phyloP scores from a whole-genome alignment of 352 stramenopile genomes.

The Bremia lactucae region DNA sequence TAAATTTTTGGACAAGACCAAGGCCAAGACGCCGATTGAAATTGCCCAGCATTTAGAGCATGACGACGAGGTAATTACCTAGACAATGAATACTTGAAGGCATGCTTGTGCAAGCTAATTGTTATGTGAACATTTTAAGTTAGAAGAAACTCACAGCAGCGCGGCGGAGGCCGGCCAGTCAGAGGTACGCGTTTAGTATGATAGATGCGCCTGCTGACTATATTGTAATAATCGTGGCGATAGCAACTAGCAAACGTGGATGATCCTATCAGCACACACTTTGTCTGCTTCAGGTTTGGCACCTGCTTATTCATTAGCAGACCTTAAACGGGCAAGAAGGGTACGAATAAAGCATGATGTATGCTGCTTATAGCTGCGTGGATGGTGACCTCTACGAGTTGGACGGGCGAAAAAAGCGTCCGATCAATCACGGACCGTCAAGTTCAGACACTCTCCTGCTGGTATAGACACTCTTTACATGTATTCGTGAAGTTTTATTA shows the following conservation, averaged over 20 bases:
- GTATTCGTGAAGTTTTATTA: background rate
- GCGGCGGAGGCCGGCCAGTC: conserved; percentile 87
- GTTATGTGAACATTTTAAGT: too few relatives aligned
- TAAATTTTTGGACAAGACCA: conserved; percentile 81
- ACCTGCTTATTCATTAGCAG: background rate
- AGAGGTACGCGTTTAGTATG: conserved; percentile 26
- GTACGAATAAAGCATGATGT: background rate
- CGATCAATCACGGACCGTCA: conserved; percentile 89
- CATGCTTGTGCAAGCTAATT: too few relatives aligned
- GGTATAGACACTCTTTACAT: conserved; percentile 19
- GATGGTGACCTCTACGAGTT: conserved; percentile 92
- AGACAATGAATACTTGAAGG: background rate
- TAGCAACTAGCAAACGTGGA: conserved; percentile 84
- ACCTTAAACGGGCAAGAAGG: too few relatives aligned
- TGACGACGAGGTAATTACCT: conserved; percentile 67
- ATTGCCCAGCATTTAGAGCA: conserved; percentile 85
- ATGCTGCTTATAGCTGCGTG: conserved; percentile 42
- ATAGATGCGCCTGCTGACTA: background rate
- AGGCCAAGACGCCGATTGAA: conserved; percentile 57
- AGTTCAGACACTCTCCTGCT: conserved; percentile 78
- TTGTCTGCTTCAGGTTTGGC: conserved; percentile 88
- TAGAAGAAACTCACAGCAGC: conserved; percentile 88
- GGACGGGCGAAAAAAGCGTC: conserved; percentile 90
- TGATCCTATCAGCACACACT: conserved; percentile 94
- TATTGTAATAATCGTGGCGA: background rate